Evolutionary conservation across 345 rosid genomes (phyloP), one percentile per base, ranked within the genome.

Genomic region (Diplotaxis tenuifolia): DNA sequence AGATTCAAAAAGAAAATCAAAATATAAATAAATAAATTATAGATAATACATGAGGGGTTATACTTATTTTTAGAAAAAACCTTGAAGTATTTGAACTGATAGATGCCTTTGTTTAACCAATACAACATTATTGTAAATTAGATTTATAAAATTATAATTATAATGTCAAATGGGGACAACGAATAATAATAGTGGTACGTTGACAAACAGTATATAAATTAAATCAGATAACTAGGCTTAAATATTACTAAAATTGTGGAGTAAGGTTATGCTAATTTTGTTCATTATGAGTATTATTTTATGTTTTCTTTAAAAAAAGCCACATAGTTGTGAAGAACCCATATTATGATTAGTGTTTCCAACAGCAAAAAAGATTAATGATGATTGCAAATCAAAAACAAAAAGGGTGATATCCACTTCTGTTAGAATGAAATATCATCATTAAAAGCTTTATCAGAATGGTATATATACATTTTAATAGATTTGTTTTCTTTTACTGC

Each of bases 371-470:
- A 27, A 7, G 7, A 28, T 45, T 45, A 27, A 59, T 60, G 60
- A 71, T 50, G 60, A 71, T 50, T 71, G 54, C 4, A 2, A 49
- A 32, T 9, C 19, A 56, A n/a, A 14, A 11, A 7, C 65, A 11
- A 58, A 74, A 66, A 47, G 61, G 36, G 40, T 56, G 25, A 56
- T 67, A n/a, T 57, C 71, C 52, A 66, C 36, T 65, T 45, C 21
- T 67, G 15, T 59, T 67, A 62, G 73, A 59, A 34, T 74, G 55
- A 16, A 58, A 67, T 32, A 32, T 60, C 28, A 67, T 60, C 62
- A 67, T 47, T 50, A 47, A 36, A 52, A 18, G 19, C 15, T 29
- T 18, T 28, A 15, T 25, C 12, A 54, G 61, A 18, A 21, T 31
- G 21, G 34, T 49, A 25, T 27, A 6, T 49, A 25, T 27, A 6